Evolutionary conservation across 495 filamentous ascomycete species (phyloP), one percentile per base, ranked within the genome.

Genomic region (Schizothecium vesticola): DNA sequence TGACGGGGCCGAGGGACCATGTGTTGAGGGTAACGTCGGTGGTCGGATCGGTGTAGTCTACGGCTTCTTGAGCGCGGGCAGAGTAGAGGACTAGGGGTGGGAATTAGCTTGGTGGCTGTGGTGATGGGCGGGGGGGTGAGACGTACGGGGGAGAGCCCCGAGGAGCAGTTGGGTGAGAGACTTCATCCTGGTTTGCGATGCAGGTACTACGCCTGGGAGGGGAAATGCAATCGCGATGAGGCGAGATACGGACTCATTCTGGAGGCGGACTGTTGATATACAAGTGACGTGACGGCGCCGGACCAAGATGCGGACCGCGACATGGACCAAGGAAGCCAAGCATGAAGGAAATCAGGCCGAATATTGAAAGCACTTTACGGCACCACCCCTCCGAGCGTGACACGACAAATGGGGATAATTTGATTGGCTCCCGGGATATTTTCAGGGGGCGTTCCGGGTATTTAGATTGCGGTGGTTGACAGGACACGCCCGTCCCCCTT

Each of bases 21-120:
- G 75, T 79, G 57, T 71, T 75, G 69, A 82, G 81, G 59, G 71
- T 70, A 43, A 81, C 80, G 23, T 74, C 76, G 56, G 80, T 75
- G 28, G 75, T 69, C 21, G 72, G 63, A 55, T 82, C 80, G 22
- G 74, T 79, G 69, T 78, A 80, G 1, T 70, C 63, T 3, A 64
- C 59, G 24, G 58, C 26, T 25, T 59, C 58, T 36, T 67, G 65
- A 33, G 69, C 69, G 62, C 65, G 24, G 56, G 31, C 13, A 12
- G 25, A 21, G 56, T 22, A 1, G 21, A 66, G 56, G 11, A 66
- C 65, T 66, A 56, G 43, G 11, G 9, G n/a, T n/a, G 16, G 63
- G 25, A 13, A 26, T 64, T 25, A 64, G 65, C 51, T 31, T 22
- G 25, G 3, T 21, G 13, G 16, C n/a, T n/a, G n/a, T 24, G 57